Evolutionary conservation across 2,329 filamentous ascomycete genomes (phyloP), one percentile per base, ranked within the genome.

Genomic region (Periconia sp.): DNA sequence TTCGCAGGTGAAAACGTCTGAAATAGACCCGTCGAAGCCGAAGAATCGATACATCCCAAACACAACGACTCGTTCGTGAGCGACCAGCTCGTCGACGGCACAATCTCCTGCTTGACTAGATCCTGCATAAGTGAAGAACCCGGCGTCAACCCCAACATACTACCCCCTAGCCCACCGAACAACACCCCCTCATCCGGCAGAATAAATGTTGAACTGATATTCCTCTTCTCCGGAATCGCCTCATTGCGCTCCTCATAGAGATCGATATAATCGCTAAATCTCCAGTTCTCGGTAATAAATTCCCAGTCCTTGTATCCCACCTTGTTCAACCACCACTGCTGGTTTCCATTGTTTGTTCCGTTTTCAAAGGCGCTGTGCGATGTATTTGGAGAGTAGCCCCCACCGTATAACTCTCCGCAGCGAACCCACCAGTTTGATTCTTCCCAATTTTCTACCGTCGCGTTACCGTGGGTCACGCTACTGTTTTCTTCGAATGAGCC

Each of bases 321-420:
- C 8, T 10, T 36, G 19, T 32, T 31, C 8, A 55, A 44, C 42
- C 46, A 50, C 5, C n/a, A 25, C 29, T 55, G 48, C 18, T 24
- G 18, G 4, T 40, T 22, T n/a, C 30, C 33, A 21, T 52, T 43
- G 10, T 46, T 48, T 19, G 43, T 49, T 9, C 46, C 33, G 10
- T 44, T 48, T 8, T 52, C 40, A 3, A 17, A 25, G 24, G 48
- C 49, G 4, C 30, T 46, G 13, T n/a, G 25, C 17, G 49, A 55
- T 10, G 51, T 15, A 2, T 5, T 11, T 7, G 51, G 42, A 6
- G 35, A 26, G 22, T 51, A 55, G 5, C 42, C 49, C 0, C 54
- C 54, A 16, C 54, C 54, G 25, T 57, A 57, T 3, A 49, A 10
- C 8, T 42, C 40, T 1, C 37, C 43, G 17, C 54, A 57, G 12